A percentile compares a stretch with the other conserved stretches of the same genome.
Conservation (phyloP, 2,329 filamentous ascomycete species). For the Catunica adiposa region DNA sequence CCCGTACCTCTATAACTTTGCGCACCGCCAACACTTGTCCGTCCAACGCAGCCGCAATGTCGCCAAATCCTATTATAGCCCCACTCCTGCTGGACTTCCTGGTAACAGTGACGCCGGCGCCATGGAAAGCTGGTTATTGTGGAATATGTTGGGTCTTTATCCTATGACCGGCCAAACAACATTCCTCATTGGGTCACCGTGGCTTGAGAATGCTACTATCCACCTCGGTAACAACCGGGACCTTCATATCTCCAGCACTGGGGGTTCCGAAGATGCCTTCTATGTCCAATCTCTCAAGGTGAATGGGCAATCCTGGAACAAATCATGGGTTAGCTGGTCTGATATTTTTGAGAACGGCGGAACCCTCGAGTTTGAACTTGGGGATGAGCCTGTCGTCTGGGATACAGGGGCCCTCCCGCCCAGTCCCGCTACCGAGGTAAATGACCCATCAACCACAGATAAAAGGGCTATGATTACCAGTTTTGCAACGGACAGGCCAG, state of each 20-base stretch:
- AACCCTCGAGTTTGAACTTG: slow-evolving; percentile 47
- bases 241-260: slow-evolving; percentile 35
- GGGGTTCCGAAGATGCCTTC: slow-evolving; percentile 23
- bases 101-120: slow-evolving; percentile 57
- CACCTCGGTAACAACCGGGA: slow-evolving; percentile 37
- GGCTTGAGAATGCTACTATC: slow-evolving; percentile 44
- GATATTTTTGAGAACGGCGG: slow-evolving; percentile 50
- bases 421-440: slow-evolving; percentile 28
- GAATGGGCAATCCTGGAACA: slow-evolving; percentile 45
- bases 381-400: slow-evolving; percentile 35
- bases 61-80: slow-evolving; percentile 42
- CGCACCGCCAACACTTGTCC: slow-evolving; percentile 42
- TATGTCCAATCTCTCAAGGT: slow-evolving; percentile 52
- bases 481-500: background rate
- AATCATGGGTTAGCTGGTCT: slow-evolving; percentile 48
- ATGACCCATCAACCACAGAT: background rate
- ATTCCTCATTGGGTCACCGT: slow-evolving; percentile 48
- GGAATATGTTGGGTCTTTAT: slow-evolving; percentile 53
- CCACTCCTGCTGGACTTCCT: slow-evolving; percentile 40
- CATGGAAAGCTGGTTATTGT: slow-evolving; percentile 55
- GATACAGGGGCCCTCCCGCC: slow-evolving; percentile 43
- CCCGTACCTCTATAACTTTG: slow-evolving; percentile 54
- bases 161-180: slow-evolving; percentile 52
- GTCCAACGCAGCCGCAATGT: slow-evolving; percentile 41
- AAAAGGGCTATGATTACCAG: background rate